Percentiles rank a stretch among this genome's conserved stretches.
phyloP scores from a whole-genome alignment of 2,329 filamentous ascomycete genomes.

The Neobulgaria alba region DNA sequence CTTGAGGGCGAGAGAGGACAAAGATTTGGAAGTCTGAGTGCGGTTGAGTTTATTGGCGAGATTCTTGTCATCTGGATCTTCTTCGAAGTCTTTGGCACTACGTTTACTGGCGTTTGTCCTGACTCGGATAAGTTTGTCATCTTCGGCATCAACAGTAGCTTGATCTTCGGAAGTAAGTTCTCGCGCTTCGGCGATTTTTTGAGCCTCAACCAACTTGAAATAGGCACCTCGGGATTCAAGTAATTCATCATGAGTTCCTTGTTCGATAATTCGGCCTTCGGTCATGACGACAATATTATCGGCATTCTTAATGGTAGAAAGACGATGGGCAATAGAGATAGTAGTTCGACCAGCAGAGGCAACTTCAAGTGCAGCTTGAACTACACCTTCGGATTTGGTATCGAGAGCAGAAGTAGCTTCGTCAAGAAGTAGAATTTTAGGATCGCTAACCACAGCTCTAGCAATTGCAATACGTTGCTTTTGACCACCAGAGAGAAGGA shows the following conservation, averaged over 20 bases:
- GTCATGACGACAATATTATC: constrained; percentile 72
- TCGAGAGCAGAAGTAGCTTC: constrained; percentile 93
- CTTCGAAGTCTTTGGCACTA: constrained; percentile 32
- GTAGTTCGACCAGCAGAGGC: constrained; percentile 79
- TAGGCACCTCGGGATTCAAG: constrained; percentile 66
- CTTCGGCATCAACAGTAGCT: constrained; percentile 39
- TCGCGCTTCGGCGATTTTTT: constrained; percentile 63
- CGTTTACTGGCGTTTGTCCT: constrained; percentile 29
- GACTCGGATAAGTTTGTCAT: constrained; percentile 43
- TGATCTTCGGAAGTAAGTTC: constrained; percentile 44
- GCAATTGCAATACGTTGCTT: constrained; percentile 97
- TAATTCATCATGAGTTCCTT: constrained; percentile 78
- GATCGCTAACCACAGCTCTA: constrained; percentile 80
- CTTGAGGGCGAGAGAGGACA: constrained; percentile 63
- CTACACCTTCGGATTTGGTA: constrained; percentile 87
- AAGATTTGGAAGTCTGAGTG: constrained; percentile 46
- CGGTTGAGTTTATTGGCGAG: constrained; percentile 49
- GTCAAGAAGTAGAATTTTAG: constrained; percentile 85
- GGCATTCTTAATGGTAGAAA: constrained; percentile 90
- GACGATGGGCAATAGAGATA: constrained; percentile 80
- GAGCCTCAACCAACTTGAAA: constrained; percentile 76
- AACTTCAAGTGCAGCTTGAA: constrained; percentile 84
- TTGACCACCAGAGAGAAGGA: constrained; percentile 86
- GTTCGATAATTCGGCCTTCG: constrained; percentile 67
- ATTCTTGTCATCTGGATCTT: constrained; percentile 53